A percentile compares a stretch with the other conserved stretches of the same genome.
These are phyloP conservation scores for Ogataea kodamae DNA, from an alignment of 805 yeast genomes.

Conservation along the genomic window DNA sequence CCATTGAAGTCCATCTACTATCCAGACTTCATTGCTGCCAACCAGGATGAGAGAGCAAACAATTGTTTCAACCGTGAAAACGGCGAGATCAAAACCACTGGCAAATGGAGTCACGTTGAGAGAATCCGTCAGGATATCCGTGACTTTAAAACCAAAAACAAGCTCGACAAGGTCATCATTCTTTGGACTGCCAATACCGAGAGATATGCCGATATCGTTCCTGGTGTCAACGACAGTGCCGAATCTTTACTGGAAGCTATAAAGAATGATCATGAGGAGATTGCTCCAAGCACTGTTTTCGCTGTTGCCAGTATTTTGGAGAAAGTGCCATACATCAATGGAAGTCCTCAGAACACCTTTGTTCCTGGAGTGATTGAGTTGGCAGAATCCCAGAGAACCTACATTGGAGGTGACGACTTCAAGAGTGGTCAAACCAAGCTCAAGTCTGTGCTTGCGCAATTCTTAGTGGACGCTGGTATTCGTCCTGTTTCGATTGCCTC, in stretches of 20 bases:
- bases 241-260: slow-evolving; percentile 72
- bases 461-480: slow-evolving; percentile 95
- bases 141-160: slow-evolving; percentile 67
- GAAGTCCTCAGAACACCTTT: slow-evolving; percentile 96
- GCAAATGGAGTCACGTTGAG: slow-evolving; percentile 90
- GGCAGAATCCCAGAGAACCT: slow-evolving; percentile 70
- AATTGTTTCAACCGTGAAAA: slow-evolving; percentile 63
- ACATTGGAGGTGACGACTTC: slow-evolving; percentile 96
- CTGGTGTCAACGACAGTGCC: slow-evolving; percentile 84
- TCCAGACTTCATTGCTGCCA: slow-evolving; percentile 95
- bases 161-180: slow-evolving; percentile 81
- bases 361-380: slow-evolving; percentile 92
- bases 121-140: slow-evolving; percentile 78
- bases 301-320: slow-evolving; percentile 93
- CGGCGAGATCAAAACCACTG: slow-evolving; percentile 49
- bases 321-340: slow-evolving; percentile 85
- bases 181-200: slow-evolving; percentile 98
- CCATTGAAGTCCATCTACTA: slow-evolving; percentile 88
- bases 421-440: slow-evolving; percentile 95
- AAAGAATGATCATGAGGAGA: slow-evolving; percentile 75
- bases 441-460: slow-evolving; percentile 95
- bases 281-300: slow-evolving; percentile 89
- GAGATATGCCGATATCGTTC: slow-evolving; percentile 73
- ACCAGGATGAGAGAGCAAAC: slow-evolving; percentile 89
- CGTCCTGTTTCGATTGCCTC: slow-evolving; percentile 93